Evolutionary conservation across 2,329 filamentous ascomycete genomes (phyloP), one percentile per base, ranked within the genome.

Genomic region (Colletotrichum sp.): DNA sequence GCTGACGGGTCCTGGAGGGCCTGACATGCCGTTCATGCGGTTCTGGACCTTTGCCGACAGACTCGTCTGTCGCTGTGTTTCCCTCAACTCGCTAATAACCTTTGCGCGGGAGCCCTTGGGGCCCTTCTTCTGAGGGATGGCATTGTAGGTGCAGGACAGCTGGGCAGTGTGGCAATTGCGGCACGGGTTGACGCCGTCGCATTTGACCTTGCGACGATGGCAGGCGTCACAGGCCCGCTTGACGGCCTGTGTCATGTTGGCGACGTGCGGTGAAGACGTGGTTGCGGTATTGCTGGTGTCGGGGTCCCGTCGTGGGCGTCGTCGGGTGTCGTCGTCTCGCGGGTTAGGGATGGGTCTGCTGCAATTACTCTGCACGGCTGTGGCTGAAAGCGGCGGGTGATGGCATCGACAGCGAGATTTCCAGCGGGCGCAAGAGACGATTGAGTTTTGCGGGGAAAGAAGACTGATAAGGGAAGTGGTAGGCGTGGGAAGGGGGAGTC

Each of bases 51-150:
- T 92, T 78, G 89, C 89, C 1, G 90, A 90, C 26, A 93, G 88
- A 75, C 90, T 93, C 22, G 91, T 92, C 81, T 93, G 91, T 79
- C 92, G 90, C 80, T 95, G 93, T 1, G 88, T 93, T 81, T 93
- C 92, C 78, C 93, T 90, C 76, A 95, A 83, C 81, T 95, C 93
- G 81, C 92, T 94, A 83, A 95, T 94, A 75, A 95, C 93, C 84
- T 95, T 95, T 67, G 94, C 94, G 76, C 93, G 88, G 36, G 92
- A 94, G 78, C 93, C 93, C 84, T 95, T 95, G 59, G 93, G 93
- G 2, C 93, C 93, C 83, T 95, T 95, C 86, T 95, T 95, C 85
- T 94, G 93, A 3, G 93, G 93, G 44, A 95, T 92, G 39, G 93
- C 92, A 85, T 94, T 93, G 88, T 95, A 95, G 34, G 93, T 95